Evolutionary conservation across 2,329 filamentous ascomycete species (phyloP).

Genomic region (Alternaria novae-zelandiae): DNA sequence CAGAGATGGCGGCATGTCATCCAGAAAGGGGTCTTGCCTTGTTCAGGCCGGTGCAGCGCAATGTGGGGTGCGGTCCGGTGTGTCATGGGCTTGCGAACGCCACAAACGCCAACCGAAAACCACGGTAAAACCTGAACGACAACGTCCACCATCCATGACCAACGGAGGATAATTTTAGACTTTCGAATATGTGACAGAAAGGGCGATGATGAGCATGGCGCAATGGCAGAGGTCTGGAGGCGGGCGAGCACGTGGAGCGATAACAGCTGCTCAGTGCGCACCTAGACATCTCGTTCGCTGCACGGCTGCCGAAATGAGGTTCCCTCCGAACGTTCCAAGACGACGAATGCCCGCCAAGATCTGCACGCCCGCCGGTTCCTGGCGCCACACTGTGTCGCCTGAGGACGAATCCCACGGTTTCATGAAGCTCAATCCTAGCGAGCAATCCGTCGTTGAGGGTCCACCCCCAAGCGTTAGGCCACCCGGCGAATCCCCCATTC

Average conservation of each 20-base stretch:
- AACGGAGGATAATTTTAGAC: neutral
- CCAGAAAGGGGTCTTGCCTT: conserved; percentile 4
- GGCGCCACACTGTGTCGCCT: neutral
- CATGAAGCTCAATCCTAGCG: neutral
- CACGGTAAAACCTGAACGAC: neutral
- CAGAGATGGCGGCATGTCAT: neutral
- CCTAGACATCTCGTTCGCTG: neutral
- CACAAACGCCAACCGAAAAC: conserved; percentile 1
- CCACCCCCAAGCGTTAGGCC: neutral
- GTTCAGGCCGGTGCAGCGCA: neutral
- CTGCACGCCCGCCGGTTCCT: neutral
- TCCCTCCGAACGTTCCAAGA: conserved; percentile 1
- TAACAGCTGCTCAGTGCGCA: neutral
- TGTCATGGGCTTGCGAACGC: conserved; percentile 2
- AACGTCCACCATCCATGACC: neutral
- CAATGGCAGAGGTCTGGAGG: neutral
- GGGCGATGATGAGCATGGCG: neutral
- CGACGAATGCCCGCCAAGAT: neutral
- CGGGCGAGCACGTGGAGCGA: neutral
- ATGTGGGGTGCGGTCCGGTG: conserved; percentile 6
- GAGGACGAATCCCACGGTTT: neutral
- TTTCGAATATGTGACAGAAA: neutral
- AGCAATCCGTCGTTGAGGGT: neutral
- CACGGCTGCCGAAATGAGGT: neutral
- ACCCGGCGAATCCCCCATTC: conserved; percentile 1